Percentiles rank a stretch among this genome's conserved stretches.
These are phyloP conservation scores for Aaosphaeria arxii DNA, from an alignment of 2,329 filamentous ascomycete genomes.

Conservation along the genomic window DNA sequence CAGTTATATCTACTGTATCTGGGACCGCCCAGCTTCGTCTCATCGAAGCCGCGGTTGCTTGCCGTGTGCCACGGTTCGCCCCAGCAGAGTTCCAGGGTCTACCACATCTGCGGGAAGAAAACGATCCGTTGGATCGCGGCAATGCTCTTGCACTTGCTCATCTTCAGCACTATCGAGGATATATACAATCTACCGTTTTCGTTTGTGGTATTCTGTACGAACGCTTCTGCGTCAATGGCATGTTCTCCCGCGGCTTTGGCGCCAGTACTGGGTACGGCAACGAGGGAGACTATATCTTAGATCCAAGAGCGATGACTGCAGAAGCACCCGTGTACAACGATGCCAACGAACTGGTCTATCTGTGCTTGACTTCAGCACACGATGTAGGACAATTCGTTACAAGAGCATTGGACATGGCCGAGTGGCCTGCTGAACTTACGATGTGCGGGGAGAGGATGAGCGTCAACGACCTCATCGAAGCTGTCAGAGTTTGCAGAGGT, in stretches of 20 bases:
- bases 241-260: constrained; percentile 60
- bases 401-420: constrained; percentile 62
- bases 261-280: constrained; percentile 50
- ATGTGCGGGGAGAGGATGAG: constrained; percentile 67
- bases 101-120: constrained; percentile 52
- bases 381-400: constrained; percentile 71
- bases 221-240: constrained; percentile 66
- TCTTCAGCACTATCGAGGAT: constrained; percentile 54
- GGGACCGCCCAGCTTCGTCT: constrained; percentile 66
- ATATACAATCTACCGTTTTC: constrained; percentile 68
- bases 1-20: constrained; percentile 71
- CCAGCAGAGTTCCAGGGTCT: constrained; percentile 74
- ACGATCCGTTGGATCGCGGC: constrained; percentile 61
- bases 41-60: constrained; percentile 67
- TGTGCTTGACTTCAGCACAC: constrained; percentile 67
- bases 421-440: constrained; percentile 67
- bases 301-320: constrained; percentile 57
- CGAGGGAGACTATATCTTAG: constrained; percentile 65
- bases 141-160: constrained; percentile 56
- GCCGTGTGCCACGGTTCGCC: constrained; percentile 66
- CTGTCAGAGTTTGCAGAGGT: constrained; percentile 38
- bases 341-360: constrained; percentile 40
- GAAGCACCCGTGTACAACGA: constrained; percentile 58
- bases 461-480: constrained; percentile 59
- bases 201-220: constrained; percentile 76